Evolutionary conservation across 2,329 filamentous ascomycete species (phyloP).

Genomic region (Hypoxylon sp.): DNA sequence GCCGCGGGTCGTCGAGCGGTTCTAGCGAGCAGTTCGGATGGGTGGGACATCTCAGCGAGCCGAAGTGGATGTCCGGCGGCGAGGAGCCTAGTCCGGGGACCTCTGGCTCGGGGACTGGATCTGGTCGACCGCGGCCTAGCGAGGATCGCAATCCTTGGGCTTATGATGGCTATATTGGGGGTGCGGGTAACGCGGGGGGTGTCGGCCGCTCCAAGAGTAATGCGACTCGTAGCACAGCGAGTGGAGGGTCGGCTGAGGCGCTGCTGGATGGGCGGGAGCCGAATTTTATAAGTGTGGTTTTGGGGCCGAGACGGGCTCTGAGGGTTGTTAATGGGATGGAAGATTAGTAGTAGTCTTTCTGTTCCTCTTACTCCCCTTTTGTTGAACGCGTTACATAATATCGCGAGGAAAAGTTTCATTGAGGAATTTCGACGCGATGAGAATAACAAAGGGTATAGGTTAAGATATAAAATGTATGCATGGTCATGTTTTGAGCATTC

Average conservation of each 20-base stretch:
- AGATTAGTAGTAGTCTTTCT: constrained; percentile 41
- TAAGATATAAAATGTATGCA: constrained; percentile 14
- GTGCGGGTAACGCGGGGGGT: constrained; percentile 45
- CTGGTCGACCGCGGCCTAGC: constrained; percentile 44
- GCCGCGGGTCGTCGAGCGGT: constrained; percentile 31
- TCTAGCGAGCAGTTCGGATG: constrained; percentile 49
- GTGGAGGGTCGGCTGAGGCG: constrained; percentile 56
- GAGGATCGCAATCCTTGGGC: constrained; percentile 52
- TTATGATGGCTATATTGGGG: constrained; percentile 43
- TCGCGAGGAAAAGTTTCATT: background rate
- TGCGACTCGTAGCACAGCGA: constrained; percentile 56
- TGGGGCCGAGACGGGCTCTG: constrained; percentile 77
- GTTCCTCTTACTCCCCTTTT: background rate
- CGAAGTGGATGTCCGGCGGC: constrained; percentile 37
- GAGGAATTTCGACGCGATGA: background rate
- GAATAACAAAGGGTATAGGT: constrained; percentile 10
- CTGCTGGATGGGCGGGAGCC: constrained; percentile 70
- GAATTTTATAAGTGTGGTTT: constrained; percentile 77
- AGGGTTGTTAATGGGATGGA: constrained; percentile 74
- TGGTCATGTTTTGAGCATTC: constrained; percentile 4
- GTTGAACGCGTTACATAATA: constrained; percentile 8
- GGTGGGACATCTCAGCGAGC: constrained; percentile 50
- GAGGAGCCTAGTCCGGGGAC: constrained; percentile 48
- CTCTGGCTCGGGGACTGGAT: constrained; percentile 41
- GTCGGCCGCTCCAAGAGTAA: constrained; percentile 52